phyloP scores from a whole-genome alignment of 257 asterid species.

The Forsythia suspensa region DNA sequence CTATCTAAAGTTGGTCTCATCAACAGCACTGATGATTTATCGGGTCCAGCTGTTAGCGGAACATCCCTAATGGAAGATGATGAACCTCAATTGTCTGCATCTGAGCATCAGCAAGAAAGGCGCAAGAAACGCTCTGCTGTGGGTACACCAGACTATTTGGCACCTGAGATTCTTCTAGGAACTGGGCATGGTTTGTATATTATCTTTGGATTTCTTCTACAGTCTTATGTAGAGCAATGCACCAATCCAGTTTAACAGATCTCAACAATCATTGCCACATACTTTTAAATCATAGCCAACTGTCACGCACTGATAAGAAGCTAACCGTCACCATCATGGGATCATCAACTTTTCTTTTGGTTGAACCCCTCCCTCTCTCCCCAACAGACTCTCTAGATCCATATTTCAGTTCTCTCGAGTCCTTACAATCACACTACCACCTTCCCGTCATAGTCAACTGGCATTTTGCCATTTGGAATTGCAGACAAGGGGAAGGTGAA shows the following conservation, averaged over 20 bases:
- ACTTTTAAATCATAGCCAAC: not conserved
- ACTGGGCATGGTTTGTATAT: slow-evolving; percentile 92
- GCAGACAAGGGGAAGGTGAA: not conserved
- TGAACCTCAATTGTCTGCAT: slow-evolving; percentile 67
- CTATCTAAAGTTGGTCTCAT: slow-evolving; percentile 98
- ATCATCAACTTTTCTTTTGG: not conserved
- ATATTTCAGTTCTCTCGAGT: not conserved
- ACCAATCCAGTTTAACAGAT: not conserved
- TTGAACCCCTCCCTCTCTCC: too few species aligned
- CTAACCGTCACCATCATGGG: not conserved
- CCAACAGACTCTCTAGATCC: not conserved
- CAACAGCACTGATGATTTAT: slow-evolving; percentile 95
- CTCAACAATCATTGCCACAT: not conserved
- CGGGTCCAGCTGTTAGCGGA: slow-evolving; percentile 95
- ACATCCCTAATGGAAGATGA: slow-evolving; percentile 93
- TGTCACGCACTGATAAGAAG: not conserved
- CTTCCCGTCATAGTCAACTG: not conserved
- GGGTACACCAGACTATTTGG: slow-evolving; percentile 99
- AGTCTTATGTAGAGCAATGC: not conserved
- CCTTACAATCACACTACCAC: not conserved
- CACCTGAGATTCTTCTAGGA: slow-evolving; percentile 99
- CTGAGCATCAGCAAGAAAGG: slow-evolving; percentile 79
- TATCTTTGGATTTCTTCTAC: slow-evolving; percentile 13
- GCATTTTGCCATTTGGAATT: not conserved
- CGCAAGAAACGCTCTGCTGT: slow-evolving; percentile 95